Percentiles rank a stretch among this genome's conserved stretches.
Conservation (phyloP, 768 basidiomycete genomes). For the Pisolithus microcarpus region DNA sequence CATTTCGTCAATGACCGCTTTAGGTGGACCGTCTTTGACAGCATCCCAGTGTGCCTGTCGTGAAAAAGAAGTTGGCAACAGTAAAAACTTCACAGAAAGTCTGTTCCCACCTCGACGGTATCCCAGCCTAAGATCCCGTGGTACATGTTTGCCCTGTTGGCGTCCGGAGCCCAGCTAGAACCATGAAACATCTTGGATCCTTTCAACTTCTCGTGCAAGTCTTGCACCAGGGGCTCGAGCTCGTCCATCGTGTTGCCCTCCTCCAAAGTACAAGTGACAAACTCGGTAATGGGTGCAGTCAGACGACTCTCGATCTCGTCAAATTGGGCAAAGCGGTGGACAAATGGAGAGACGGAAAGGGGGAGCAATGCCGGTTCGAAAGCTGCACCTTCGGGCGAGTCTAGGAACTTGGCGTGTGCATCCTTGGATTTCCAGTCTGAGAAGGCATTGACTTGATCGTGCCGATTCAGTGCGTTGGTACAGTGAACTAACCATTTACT, state of each 20-base stretch:
- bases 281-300: conserved; percentile 25
- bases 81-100: background rate
- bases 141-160: conserved; percentile 13
- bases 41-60: conserved; percentile 30
- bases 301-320: conserved; percentile 14
- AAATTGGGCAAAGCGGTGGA: conserved; percentile 15
- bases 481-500: conserved; percentile 13
- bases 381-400: conserved; percentile 4
- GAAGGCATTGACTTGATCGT: background rate
- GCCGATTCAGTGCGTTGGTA: background rate
- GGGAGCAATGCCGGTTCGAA: background rate
- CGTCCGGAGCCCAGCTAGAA: conserved; percentile 22
- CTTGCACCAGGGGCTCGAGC: conserved; percentile 15
- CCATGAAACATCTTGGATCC: conserved; percentile 22
- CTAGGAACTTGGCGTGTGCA: conserved; percentile 8
- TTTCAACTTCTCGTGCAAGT: conserved; percentile 14
- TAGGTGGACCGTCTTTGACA: conserved; percentile 22
- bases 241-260: conserved; percentile 13
- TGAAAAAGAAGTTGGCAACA: background rate
- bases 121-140: conserved; percentile 33
- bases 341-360: conserved; percentile 14
- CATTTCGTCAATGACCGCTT: conserved; percentile 21
- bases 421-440: conserved; percentile 23
- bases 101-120: conserved; percentile 25
- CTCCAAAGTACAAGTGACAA: conserved; percentile 28